Percentiles rank a stretch among this genome's conserved stretches.
These are phyloP conservation scores for Nannochloris sp. DNA, from an alignment of 139 green algal species.

Conservation along the genomic window DNA sequence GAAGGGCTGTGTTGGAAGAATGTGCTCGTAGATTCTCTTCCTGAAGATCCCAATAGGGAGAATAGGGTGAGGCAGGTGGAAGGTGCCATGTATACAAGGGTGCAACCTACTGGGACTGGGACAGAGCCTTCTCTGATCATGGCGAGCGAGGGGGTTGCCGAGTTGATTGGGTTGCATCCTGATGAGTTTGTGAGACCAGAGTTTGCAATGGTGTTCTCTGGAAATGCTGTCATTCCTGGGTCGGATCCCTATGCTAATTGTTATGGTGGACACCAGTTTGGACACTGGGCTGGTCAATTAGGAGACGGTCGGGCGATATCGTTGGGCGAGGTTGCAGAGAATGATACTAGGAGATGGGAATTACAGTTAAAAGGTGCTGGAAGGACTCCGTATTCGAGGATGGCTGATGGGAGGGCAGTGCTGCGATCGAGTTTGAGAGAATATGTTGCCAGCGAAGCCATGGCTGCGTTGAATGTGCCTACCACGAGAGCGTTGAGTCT, in stretches of 20 bases:
- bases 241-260: slow-evolving; percentile 53
- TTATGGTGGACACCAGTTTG: slow-evolving; percentile 81
- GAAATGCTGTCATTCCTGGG: not conserved
- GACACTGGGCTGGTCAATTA: slow-evolving; percentile 60
- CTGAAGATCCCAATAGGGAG: slow-evolving; percentile 35
- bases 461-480: slow-evolving; percentile 74
- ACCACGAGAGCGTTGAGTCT: slow-evolving; percentile 84
- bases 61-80: slow-evolving; percentile 12
- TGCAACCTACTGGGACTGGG: slow-evolving; percentile 50
- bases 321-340: slow-evolving; percentile 52
- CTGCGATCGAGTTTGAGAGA: slow-evolving; percentile 77
- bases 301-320: slow-evolving; percentile 81
- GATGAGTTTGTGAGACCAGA: slow-evolving; percentile 46
- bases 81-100: slow-evolving; percentile 45
- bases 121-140: slow-evolving; percentile 36
- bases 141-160: slow-evolving; percentile 29
- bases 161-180: slow-evolving; percentile 52
- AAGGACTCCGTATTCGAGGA: slow-evolving; percentile 84
- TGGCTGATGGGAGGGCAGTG: slow-evolving; percentile 83
- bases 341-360: slow-evolving; percentile 61
- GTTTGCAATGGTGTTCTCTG: slow-evolving; percentile 59
- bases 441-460: slow-evolving; percentile 82
- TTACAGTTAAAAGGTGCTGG: slow-evolving; percentile 94
- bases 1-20: slow-evolving; percentile 59
- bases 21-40: slow-evolving; percentile 62